These are phyloP conservation scores for Hydnomerulius pinastri DNA, from an alignment of 768 basidiomycete genomes.

Conservation along the genomic window DNA sequence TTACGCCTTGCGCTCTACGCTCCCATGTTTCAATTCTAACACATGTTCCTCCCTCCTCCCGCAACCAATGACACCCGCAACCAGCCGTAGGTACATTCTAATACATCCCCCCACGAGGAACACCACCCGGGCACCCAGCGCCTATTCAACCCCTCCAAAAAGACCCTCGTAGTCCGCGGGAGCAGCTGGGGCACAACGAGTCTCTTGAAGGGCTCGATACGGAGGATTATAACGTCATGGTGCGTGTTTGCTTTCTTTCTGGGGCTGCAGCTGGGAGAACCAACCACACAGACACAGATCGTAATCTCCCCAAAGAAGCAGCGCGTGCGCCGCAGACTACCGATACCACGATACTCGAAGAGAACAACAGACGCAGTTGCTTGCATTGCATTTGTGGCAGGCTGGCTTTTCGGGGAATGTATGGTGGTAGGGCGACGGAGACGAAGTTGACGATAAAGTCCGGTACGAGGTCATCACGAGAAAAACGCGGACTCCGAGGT, in stretches of 20 bases:
- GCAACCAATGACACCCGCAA: too few species aligned
- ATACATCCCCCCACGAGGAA: conserved; percentile 78
- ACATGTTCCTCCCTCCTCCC: too few species aligned
- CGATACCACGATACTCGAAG: too few species aligned
- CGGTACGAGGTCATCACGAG: too few species aligned
- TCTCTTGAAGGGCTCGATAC: conserved; percentile 89
- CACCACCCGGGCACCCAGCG: conserved; percentile 82
- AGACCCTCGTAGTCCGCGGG: conserved; percentile 91
- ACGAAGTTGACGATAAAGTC: too few species aligned
- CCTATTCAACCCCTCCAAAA: conserved; percentile 85
- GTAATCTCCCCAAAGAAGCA: conserved; percentile 96
- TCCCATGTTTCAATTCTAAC: too few species aligned
- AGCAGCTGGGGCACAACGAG: conserved; percentile 97
- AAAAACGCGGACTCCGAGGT: too few species aligned
- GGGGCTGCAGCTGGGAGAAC: too few species aligned
- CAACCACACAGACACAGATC: conserved; percentile 51
- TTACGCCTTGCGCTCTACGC: background rate
- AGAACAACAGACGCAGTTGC: background rate
- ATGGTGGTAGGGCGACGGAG: background rate
- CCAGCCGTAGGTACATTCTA: conserved; percentile 58
- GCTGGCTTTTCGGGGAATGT: background rate
- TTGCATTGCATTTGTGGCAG: background rate
- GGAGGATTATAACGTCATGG: conserved; percentile 93
- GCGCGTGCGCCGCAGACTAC: too few species aligned
- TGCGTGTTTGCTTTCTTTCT: conserved; percentile 41